Conservation (phyloP, 1,284 basidiomycete species). For the Earliella scabrosa region DNA sequence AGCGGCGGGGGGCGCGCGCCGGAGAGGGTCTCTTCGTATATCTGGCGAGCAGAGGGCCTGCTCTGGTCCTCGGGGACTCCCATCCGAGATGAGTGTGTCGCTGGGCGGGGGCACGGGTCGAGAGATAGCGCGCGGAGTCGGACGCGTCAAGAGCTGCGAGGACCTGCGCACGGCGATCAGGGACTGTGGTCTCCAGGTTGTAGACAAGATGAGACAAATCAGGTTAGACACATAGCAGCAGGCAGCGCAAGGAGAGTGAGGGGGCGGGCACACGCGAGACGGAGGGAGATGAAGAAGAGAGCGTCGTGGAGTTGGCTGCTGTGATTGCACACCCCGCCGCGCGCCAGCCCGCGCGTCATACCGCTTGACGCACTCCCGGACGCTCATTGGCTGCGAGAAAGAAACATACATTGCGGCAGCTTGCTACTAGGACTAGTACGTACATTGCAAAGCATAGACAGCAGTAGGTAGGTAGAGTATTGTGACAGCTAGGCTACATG, state of each 20-base stretch:
- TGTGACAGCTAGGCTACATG: conserved; percentile 20
- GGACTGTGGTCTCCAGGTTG: background rate
- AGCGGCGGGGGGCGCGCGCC: conserved; percentile 57
- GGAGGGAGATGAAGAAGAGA: conserved; percentile 1
- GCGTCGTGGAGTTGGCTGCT: conserved; percentile 4
- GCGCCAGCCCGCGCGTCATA: conserved; percentile 17
- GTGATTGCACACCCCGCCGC: conserved; percentile 4
- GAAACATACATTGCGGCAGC: background rate
- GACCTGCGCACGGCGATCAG: background rate
- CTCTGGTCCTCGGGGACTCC: conserved; percentile 17
- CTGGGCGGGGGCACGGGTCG: background rate
- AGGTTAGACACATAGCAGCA: conserved; percentile 12
- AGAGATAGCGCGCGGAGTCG: conserved; percentile 1
- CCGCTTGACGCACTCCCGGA: conserved; percentile 15
- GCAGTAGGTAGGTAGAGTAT: background rate
- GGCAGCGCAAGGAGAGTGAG: background rate
- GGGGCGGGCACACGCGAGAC: background rate
- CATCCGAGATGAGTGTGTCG: conserved; percentile 13
- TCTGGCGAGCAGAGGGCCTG: conserved; percentile 42
- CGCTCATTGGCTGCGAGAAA: conserved; percentile 20
- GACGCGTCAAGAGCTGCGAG: conserved; percentile 6
- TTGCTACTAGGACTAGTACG: background rate
- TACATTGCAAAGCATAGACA: background rate
- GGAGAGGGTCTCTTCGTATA: conserved; percentile 54
- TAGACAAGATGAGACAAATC: conserved; percentile 3